Base-by-base conservation (phyloP, 139 green algal genomes). In the Chlorella sp. region DNA sequence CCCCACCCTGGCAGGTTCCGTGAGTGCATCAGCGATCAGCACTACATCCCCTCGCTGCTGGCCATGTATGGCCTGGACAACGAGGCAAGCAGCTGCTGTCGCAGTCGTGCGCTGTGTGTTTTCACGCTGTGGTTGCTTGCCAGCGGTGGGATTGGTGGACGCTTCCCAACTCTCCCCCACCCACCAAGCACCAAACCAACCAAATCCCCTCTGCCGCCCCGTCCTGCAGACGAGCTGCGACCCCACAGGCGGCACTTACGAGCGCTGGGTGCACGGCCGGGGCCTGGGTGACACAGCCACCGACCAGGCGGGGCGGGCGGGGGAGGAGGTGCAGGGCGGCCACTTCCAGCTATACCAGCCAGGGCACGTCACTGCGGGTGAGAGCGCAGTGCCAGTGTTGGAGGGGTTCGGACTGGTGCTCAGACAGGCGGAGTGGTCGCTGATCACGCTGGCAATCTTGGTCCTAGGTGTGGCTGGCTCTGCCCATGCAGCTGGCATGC, bases 1-100 rank as follows among this genome's bases (percentile, higher is more conserved):
- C 64, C 7, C 26, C 64, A 25, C 17, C 18, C 57, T 9, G 39
- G 56, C 56, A 73, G 76, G 57, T 63, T 73, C 3, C 68, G 84
- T 16, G 75, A 84, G 57, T 88, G 84, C 70, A 55, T 84, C 39
- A 72, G 41, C 78, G 84, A 84, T 57, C 60, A 88, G 74, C 84
- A 88, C 69, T 84, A 80, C 55, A 55, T 88, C 15, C 73, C 84
- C n/a, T 72, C 63, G 11, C 78, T 88, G 74, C 72, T 88, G 47
- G 74, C 84, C 28, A 69, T 80, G 55, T 38, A 84, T 9, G 84
- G 84, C 11, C 38, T 80, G 51, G 84, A 85, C 41, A 80, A 87
- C 23, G 82, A 82, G 76, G 76, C 55, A 56, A n/a, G 60, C 34
- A 44, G n/a, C 21, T 13, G 62, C 62, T 32, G 28, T 7, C 62